Evolutionary conservation across 2,329 filamentous ascomycete genomes (phyloP).

Genomic region (Shiraia bambusicola): DNA sequence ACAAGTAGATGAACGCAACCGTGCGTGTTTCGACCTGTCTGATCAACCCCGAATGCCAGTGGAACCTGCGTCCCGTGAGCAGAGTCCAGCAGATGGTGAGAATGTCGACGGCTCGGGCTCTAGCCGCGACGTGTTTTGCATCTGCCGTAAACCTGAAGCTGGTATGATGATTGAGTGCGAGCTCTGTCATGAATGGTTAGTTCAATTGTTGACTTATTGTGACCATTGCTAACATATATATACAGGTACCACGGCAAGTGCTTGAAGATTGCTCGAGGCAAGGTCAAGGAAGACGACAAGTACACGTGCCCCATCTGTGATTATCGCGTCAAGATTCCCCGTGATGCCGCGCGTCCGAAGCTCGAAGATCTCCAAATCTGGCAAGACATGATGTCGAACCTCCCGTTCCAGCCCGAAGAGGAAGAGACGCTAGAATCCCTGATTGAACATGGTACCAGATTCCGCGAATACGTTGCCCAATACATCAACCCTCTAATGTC

Average conservation of each 20-base stretch:
- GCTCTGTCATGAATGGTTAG: conserved; percentile 93
- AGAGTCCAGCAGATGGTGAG: conserved; percentile 58
- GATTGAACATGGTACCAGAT: conserved; percentile 78
- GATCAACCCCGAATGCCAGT: conserved; percentile 89
- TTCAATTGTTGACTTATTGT: conserved; percentile 12
- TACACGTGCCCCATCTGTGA: conserved; percentile 98
- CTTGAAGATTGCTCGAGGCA: conserved; percentile 93
- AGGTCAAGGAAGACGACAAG: conserved; percentile 97
- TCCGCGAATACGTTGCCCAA: conserved; percentile 76
- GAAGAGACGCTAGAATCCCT: conserved; percentile 84
- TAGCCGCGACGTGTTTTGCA: conserved; percentile 86
- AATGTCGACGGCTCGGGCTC: conserved; percentile 50
- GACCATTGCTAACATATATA: conserved; percentile 27
- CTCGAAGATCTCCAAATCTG: conserved; percentile 84
- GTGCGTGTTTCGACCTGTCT: conserved; percentile 85
- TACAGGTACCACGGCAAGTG: conserved; percentile 94
- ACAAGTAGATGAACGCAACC: conserved; percentile 85
- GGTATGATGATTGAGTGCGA: conserved; percentile 99
- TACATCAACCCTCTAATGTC: conserved; percentile 81
- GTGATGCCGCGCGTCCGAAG: conserved; percentile 92
- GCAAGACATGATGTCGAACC: conserved; percentile 74
- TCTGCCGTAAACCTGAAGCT: conserved; percentile 88
- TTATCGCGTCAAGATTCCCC: conserved; percentile 93
- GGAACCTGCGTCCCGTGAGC: conserved; percentile 86
- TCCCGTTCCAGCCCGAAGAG: conserved; percentile 96